Evolutionary conservation across 768 basidiomycete species (phyloP), one percentile per base, ranked within the genome.

Genomic region (Gloeopeniophorella convolvens): DNA sequence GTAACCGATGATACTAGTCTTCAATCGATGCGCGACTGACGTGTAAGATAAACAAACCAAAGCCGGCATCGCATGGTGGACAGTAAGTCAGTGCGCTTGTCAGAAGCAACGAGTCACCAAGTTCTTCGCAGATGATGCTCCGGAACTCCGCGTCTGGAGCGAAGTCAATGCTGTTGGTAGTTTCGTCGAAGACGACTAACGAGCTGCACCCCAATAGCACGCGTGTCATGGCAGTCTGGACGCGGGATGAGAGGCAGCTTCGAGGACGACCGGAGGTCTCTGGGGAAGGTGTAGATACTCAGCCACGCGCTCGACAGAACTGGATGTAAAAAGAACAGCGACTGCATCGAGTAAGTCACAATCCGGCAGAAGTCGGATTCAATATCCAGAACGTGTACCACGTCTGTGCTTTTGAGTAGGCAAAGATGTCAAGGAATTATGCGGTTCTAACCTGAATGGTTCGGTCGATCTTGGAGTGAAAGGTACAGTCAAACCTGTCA

Each of bases 341-440:
- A 83, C 48, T 23, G 78, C 85, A 26, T 89, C 89, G 10, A 94
- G 75, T 1, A 71, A 57, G 64, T 96, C 92, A 62, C 91, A 94
- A 54, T 87, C 82, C 49, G 94, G 66, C 30, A 93, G 68, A 2
- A 95, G 72, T 88, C 86, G 91, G 72, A 57, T 89, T 91, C 9
- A 80, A 83, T 88, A 92, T 90, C 90, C 90, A 91, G 66, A 86
- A 86, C 11, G 70, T 76, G 62, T 89, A 88, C 84, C 83, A 88
- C 85, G 87, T 85, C 82, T 82, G 51, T 20, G 42, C 41, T 47
- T 20, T 9, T 20, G 8, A 28, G 44, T 42, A 5, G 21, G 10
- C 4, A 1, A 16, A 6, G 12, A 20, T 27, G 26, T 39, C 11
- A 27, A 20, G 9, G 30, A 16, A 15, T 12, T 8, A 23, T 23